Evolutionary conservation across 2,329 filamentous ascomycete genomes (phyloP).

Genomic region (Fusarium setosum): DNA sequence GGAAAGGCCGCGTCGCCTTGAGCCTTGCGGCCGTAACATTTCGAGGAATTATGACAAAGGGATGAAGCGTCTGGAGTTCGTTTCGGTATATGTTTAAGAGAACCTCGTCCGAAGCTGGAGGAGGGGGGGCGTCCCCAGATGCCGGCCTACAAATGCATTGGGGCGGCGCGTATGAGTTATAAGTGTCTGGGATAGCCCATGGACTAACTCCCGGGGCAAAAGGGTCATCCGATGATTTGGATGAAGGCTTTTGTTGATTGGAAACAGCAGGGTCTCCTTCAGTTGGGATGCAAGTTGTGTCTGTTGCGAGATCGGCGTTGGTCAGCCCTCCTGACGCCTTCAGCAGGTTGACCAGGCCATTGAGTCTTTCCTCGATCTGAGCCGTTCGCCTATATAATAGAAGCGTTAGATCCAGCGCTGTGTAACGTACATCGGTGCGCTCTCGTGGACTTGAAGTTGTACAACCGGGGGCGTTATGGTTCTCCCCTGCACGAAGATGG

Average conservation of each 20-base stretch:
- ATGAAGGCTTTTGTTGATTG: constrained; percentile 41
- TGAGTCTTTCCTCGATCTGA: constrained; percentile 61
- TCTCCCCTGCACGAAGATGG: no score
- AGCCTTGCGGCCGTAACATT: constrained; percentile 51
- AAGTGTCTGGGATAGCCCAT: constrained; percentile 53
- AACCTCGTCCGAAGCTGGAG: constrained; percentile 58
- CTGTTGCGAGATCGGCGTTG: constrained; percentile 34
- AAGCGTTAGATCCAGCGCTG: neutral
- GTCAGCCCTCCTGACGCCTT: constrained; percentile 55
- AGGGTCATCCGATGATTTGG: constrained; percentile 21
- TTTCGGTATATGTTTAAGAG: constrained; percentile 58
- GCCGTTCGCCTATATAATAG: constrained; percentile 54
- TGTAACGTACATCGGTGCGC: neutral
- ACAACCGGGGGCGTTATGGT: no score
- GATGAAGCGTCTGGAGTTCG: constrained; percentile 56
- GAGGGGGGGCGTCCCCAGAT: constrained; percentile 51
- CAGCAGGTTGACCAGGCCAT: constrained; percentile 61
- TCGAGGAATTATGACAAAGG: constrained; percentile 59
- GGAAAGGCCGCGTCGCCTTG: constrained; percentile 55
- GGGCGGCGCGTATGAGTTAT: constrained; percentile 59
- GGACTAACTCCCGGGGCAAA: constrained; percentile 28
- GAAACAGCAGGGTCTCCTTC: constrained; percentile 40
- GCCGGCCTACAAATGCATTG: constrained; percentile 60
- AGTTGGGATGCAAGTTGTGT: constrained; percentile 43
- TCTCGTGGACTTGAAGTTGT: no score